Percentiles rank a stretch among this genome's conserved stretches.
Conservation (phyloP, 148 eudicot genomes). For the Camellia lanceoleosa region DNA sequence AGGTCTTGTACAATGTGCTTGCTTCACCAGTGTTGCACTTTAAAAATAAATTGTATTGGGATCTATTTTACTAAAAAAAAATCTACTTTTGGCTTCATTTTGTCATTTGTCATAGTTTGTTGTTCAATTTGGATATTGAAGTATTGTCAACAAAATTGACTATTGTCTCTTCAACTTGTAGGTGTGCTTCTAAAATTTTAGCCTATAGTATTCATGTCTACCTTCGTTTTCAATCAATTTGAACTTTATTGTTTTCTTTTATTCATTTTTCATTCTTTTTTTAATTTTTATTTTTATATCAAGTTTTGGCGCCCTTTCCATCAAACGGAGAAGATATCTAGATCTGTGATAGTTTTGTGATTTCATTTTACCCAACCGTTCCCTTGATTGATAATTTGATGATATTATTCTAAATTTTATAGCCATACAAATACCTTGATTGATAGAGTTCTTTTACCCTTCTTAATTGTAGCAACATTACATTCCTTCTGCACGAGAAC, state of each 20-base stretch:
- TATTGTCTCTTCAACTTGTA: neutral
- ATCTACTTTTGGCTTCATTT: too few species aligned
- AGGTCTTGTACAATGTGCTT: too few species aligned
- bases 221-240: too few species aligned
- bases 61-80: too few species aligned
- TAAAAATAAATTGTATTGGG: too few species aligned
- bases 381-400: neutral
- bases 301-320: too few species aligned
- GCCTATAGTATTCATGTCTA: neutral
- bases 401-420: neutral
- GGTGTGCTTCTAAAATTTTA: neutral
- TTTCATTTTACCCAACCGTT: too few species aligned
- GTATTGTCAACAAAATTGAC: neutral
- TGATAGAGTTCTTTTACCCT: neutral
- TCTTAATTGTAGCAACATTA: slow-evolving; percentile 43
- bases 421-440: neutral
- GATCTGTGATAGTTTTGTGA: neutral
- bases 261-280: too few species aligned
- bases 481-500: slow-evolving; percentile 61
- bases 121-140: neutral
- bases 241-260: too few species aligned
- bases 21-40: too few species aligned
- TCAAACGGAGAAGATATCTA: neutral
- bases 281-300: too few species aligned
- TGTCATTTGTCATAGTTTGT: neutral